Evolutionary conservation across 352 stramenopile species (phyloP).

Genomic region (Halophytophthora polymorphica): DNA sequence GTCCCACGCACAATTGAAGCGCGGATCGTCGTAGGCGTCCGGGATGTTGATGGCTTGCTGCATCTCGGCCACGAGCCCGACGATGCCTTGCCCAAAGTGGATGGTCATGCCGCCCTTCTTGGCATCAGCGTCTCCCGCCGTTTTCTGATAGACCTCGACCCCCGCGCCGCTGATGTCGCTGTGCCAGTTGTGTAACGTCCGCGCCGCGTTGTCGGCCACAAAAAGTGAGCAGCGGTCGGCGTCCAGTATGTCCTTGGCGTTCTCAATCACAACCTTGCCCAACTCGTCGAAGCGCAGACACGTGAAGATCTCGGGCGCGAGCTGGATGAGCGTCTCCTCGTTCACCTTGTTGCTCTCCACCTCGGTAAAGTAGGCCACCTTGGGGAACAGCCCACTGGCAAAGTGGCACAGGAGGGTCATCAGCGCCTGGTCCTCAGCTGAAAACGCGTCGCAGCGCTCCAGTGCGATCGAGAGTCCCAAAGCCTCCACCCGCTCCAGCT

Average conservation of each 20-base stretch:
- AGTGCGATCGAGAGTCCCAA: slow-evolving; percentile 61
- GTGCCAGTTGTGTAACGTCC: slow-evolving; percentile 70
- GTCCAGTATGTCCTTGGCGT: slow-evolving; percentile 71
- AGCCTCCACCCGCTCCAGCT: slow-evolving; percentile 50
- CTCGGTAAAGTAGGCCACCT: slow-evolving; percentile 74
- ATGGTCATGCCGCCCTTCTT: slow-evolving; percentile 51
- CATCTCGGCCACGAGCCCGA: slow-evolving; percentile 67
- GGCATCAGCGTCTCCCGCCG: slow-evolving; percentile 18
- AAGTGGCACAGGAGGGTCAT: slow-evolving; percentile 57
- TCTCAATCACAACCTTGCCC: slow-evolving; percentile 74
- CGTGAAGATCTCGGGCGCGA: slow-evolving; percentile 76
- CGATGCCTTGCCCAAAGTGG: slow-evolving; percentile 73
- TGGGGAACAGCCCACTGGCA: slow-evolving; percentile 57
- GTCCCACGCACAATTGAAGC: slow-evolving; percentile 78
- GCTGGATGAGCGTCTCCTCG: slow-evolving; percentile 70
- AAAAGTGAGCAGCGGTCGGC: slow-evolving; percentile 76
- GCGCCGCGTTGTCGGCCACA: slow-evolving; percentile 47
- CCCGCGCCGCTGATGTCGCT: slow-evolving; percentile 65
- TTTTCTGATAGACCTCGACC: slow-evolving; percentile 44
- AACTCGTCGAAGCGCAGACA: slow-evolving; percentile 78
- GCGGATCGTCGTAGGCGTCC: slow-evolving; percentile 70
- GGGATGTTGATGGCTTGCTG: slow-evolving; percentile 61
- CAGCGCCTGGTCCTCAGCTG: slow-evolving; percentile 49
- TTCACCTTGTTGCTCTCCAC: slow-evolving; percentile 82
- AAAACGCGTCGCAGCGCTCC: slow-evolving; percentile 61